phyloP scores from a whole-genome alignment of 345 rosid genomes.

The Euclidium syriacum region DNA sequence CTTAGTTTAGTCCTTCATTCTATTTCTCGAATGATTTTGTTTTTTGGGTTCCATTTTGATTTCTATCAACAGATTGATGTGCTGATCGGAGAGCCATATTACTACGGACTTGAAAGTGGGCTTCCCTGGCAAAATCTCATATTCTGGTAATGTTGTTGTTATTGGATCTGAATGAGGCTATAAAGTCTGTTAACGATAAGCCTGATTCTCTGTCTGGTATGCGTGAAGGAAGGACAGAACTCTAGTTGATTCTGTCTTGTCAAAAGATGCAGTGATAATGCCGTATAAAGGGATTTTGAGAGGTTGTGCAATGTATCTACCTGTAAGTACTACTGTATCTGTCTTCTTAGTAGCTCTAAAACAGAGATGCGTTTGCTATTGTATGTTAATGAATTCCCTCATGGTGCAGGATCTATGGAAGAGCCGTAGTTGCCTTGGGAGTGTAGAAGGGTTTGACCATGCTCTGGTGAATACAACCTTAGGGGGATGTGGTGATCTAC shows the following conservation, averaged over 20 bases:
- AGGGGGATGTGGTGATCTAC: conserved; percentile 77
- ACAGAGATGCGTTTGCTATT: background rate
- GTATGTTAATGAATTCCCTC: background rate
- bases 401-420: conserved; percentile 73
- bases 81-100: conserved; percentile 84
- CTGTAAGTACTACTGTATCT: conserved; percentile 49
- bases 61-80: conserved; percentile 58
- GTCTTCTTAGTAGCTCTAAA: background rate
- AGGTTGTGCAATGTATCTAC: conserved; percentile 82
- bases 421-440: conserved; percentile 57
- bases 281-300: conserved; percentile 77
- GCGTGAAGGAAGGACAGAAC: conserved; percentile 73
- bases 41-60: background rate
- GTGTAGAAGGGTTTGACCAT: conserved; percentile 89
- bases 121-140: conserved; percentile 96
- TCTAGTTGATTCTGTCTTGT: conserved; percentile 54
- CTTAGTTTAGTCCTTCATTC: background rate
- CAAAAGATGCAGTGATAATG: conserved; percentile 55
- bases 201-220: conserved; percentile 12
- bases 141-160: conserved; percentile 57
- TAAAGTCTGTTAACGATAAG: background rate
- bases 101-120: conserved; percentile 61
- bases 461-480: conserved; percentile 62
- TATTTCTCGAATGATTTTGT: background rate
- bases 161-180: conserved; percentile 3